A percentile compares a stretch with the other conserved stretches of the same genome.
Evolutionary conservation across 345 rosid species (phyloP).

Genomic region (Nephelium lappaceum): DNA sequence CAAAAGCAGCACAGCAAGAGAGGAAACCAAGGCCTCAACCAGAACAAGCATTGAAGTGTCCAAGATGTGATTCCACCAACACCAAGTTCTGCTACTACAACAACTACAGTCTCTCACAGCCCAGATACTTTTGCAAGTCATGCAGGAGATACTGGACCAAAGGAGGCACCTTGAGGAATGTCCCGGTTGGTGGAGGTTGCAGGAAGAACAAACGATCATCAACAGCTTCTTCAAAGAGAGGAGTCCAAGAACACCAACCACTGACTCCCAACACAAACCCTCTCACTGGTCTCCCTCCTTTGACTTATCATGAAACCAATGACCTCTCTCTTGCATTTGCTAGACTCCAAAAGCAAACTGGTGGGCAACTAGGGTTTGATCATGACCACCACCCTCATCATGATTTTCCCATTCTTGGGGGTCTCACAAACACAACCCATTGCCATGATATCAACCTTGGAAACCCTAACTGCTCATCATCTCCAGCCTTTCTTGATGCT

Average conservation of each 20-base stretch:
- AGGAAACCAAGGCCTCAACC: conserved; percentile 64
- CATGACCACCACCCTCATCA: conserved; percentile 26
- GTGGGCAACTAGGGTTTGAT: conserved; percentile 61
- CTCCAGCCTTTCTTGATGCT: conserved; percentile 24
- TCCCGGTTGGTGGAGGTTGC: conserved; percentile 89
- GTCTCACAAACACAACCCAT: conserved; percentile 25
- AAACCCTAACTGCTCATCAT: conserved; percentile 30
- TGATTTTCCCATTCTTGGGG: conserved; percentile 48
- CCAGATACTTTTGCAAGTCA: conserved; percentile 84
- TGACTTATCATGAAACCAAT: conserved; percentile 54
- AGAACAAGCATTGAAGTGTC: conserved; percentile 71
- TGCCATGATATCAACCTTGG: conserved; percentile 32
- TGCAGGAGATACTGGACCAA: conserved; percentile 90
- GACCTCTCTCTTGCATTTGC: conserved; percentile 83
- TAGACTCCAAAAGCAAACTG: conserved; percentile 56
- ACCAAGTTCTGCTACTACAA: conserved; percentile 92
- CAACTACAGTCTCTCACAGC: conserved; percentile 86
- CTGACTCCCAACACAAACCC: conserved; percentile 39
- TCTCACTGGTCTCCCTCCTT: conserved; percentile 39
- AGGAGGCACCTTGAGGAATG: conserved; percentile 80
- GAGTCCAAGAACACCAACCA: conserved; percentile 45
- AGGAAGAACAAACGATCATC: conserved; percentile 72
- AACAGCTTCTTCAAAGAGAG: conserved; percentile 49
- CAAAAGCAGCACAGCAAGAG: conserved; percentile 48
- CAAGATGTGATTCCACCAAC: conserved; percentile 80